Percentiles rank a stretch among this genome's conserved stretches.
These are phyloP conservation scores for Cyberlindnera subsufficiens DNA, from an alignment of 805 yeast genomes.

Conservation along the genomic window DNA sequence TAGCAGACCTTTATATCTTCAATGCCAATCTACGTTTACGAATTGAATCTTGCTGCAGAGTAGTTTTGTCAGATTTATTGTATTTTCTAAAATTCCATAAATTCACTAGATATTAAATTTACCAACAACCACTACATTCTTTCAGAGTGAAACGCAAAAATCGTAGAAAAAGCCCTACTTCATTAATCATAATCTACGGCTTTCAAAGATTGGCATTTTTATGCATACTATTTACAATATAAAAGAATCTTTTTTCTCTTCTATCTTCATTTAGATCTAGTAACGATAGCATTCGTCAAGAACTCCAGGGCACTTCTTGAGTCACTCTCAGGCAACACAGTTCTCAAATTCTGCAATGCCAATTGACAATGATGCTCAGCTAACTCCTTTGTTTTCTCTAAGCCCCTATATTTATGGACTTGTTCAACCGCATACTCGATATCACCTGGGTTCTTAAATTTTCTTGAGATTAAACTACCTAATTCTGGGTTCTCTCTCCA, in stretches of 20 bases:
- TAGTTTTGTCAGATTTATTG: too few relatives aligned
- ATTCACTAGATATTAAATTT: too few relatives aligned
- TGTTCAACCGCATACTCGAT: conserved; percentile 74
- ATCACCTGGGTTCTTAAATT: conserved; percentile 78
- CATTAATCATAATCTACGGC: too few relatives aligned
- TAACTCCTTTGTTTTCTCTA: conserved; percentile 65
- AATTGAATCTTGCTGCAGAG: too few relatives aligned
- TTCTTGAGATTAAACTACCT: conserved; percentile 78
- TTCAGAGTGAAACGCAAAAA: too few relatives aligned
- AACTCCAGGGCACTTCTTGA: conserved; percentile 84
- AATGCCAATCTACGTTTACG: too few relatives aligned
- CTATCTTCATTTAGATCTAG: conserved; percentile 57
- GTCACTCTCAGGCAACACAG: conserved; percentile 75
- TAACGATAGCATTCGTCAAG: conserved; percentile 75
- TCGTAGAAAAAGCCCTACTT: too few relatives aligned
- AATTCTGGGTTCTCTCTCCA: conserved; percentile 85
- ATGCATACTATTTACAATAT: background rate
- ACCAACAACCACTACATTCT: too few relatives aligned
- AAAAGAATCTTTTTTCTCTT: background rate
- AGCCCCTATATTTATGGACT: conserved; percentile 67
- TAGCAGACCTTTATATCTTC: too few relatives aligned
- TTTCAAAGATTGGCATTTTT: too few relatives aligned
- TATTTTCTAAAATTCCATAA: too few relatives aligned
- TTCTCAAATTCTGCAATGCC: conserved; percentile 67
- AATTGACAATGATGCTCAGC: conserved; percentile 74